Base-by-base conservation (phyloP, 768 basidiomycete species). In the Basidioascus undulatus region DNA sequence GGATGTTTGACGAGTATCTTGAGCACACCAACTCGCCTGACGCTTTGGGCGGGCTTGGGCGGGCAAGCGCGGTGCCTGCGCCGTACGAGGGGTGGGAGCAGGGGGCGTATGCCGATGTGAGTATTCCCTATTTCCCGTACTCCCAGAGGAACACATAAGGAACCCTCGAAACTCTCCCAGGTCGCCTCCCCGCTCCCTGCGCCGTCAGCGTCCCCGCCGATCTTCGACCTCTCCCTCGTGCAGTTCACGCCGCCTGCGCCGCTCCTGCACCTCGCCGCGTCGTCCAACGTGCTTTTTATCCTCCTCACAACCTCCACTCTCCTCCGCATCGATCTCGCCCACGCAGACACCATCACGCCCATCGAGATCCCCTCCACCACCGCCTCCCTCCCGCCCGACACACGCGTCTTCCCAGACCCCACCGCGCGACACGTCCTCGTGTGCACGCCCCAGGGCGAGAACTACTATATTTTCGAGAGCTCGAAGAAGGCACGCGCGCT, bases 341-440 rank as follows among this genome's bases (percentile, higher is more conserved):
- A 74, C 40, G 71, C 83, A 0, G 82, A 87, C 51, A 79, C 83
- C 52, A 74, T 94, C 35, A 52, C 59, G 15, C 59, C 51, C 1
- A 60, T 78, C 47, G 77, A 76, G 52, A 67, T 94, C 11, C 74
- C 66, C 35, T 44, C 72, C 72, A 16, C 50, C 57, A 1, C 49
- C 56, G 4, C 67, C 72, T 25, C 47, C 48, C 32, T 37, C 43
- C 23, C 16, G 28, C 12, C 2, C 45, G 4, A 27, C 41, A 15
- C 24, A 23, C 2, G 16, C 37, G 59, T 94, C 39, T 94, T 86
- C 60, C 70, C 80, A 55, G 87, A 96, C 57, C 87, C 87, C 12
- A 78, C 84, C 0, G 87, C 87, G 4, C 67, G 79, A 26, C 92
- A 96, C 60, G 69, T 89, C 37, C 59, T 96, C 32, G 66, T 89